Evolutionary conservation across 2,329 filamentous ascomycete genomes (phyloP).

Genomic region (Fusarium transvaalense): DNA sequence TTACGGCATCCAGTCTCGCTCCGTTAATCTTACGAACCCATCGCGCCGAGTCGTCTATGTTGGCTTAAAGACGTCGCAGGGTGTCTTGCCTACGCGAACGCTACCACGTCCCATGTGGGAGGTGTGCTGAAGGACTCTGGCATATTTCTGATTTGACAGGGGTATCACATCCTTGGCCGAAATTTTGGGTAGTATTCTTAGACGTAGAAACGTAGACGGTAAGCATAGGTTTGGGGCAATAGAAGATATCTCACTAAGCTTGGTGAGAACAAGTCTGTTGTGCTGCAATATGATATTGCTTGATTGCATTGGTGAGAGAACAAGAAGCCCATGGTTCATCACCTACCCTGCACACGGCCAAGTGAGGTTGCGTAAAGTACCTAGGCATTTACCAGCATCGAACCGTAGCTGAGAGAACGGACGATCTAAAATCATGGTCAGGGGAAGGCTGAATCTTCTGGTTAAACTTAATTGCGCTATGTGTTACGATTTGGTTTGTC

Average conservation of each 20-base stretch:
- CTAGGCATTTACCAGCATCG: background rate
- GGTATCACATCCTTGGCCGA: background rate
- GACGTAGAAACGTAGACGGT: constrained; percentile 41
- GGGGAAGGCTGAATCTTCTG: no score
- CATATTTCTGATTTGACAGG: background rate
- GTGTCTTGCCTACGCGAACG: constrained; percentile 49
- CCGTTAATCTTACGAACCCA: constrained; percentile 77
- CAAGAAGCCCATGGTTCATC: background rate
- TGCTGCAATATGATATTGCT: constrained; percentile 20
- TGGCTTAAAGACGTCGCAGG: constrained; percentile 69
- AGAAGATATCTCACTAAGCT: constrained; percentile 36
- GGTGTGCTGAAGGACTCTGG: constrained; percentile 59
- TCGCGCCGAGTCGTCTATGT: constrained; percentile 86
- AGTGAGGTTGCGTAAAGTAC: background rate
- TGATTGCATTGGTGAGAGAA: background rate
- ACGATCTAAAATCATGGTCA: background rate
- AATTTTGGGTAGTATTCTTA: constrained; percentile 16
- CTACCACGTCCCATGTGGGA: constrained; percentile 75
- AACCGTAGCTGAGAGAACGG: background rate
- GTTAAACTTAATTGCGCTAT: background rate
- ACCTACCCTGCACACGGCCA: background rate
- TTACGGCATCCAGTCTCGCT: constrained; percentile 89
- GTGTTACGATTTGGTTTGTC: background rate
- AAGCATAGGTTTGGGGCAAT: constrained; percentile 34
- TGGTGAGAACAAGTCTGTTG: constrained; percentile 32